Percentiles rank a stretch among this genome's conserved stretches.
These are phyloP conservation scores for Megacollybia platyphylla DNA, from an alignment of 1,284 basidiomycete species.

Conservation along the genomic window DNA sequence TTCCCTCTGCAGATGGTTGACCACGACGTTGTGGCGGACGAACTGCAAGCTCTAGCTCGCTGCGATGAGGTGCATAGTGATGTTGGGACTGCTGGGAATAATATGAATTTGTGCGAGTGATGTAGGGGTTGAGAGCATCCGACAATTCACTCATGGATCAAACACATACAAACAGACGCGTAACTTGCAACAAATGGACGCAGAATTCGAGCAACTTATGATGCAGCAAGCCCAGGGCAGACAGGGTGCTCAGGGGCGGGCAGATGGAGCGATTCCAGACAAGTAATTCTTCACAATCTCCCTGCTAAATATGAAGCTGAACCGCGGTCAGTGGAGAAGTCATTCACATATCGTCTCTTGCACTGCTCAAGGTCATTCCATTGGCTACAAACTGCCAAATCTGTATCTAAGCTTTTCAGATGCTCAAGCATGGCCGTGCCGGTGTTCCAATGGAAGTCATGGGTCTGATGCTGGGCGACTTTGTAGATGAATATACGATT, in stretches of 20 bases:
- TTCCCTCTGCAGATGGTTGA: conserved; percentile 18
- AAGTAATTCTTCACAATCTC: conserved; percentile 32
- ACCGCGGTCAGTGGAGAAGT: conserved; percentile 70
- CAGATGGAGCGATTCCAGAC: conserved; percentile 52
- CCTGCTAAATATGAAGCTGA: conserved; percentile 6
- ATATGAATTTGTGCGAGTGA: conserved; percentile 16
- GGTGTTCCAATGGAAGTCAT: conserved; percentile 99
- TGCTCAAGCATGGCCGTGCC: conserved; percentile 98
- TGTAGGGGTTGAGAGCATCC: conserved; percentile 61
- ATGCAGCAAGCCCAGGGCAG: conserved; percentile 34
- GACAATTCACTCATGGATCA: conserved; percentile 53
- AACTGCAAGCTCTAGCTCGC: conserved; percentile 47
- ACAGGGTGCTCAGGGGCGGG: conserved; percentile 24
- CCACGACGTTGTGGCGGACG: conserved; percentile 28
- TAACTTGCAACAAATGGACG: conserved; percentile 34
- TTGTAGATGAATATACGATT: conserved; percentile 97
- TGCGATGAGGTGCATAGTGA: conserved; percentile 33
- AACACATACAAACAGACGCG: conserved; percentile 25
- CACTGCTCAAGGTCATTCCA: conserved; percentile 71
- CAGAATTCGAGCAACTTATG: conserved; percentile 44
- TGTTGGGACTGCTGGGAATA: conserved; percentile 13
- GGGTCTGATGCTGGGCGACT: conserved; percentile 98
- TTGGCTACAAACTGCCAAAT: not conserved
- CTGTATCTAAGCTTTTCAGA: conserved; percentile 33
- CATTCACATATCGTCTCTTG: conserved; percentile 91